These are phyloP conservation scores for Combretum micranthum DNA, from an alignment of 345 rosid species.

Conservation along the genomic window DNA sequence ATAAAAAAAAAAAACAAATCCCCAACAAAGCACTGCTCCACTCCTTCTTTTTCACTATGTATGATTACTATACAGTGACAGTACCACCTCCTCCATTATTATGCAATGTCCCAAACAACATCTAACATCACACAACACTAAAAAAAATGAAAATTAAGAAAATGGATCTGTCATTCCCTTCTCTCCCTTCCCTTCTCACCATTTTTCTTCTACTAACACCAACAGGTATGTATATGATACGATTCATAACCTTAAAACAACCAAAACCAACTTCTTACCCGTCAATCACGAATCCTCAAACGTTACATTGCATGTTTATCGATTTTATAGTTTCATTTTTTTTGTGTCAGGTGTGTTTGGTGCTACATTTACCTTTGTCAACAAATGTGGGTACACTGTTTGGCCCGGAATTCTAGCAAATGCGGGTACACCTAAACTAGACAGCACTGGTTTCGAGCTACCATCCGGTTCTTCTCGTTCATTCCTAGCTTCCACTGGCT, in stretches of 20 bases:
- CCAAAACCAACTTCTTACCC: no score
- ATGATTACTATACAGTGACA: neutral
- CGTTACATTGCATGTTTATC: no score
- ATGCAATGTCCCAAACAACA: no score
- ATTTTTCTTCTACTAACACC: no score
- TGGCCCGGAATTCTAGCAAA: constrained; percentile 4
- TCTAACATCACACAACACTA: no score
- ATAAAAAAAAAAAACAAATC: neutral
- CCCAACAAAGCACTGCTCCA: neutral
- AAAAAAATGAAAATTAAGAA: no score
- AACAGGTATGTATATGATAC: no score
- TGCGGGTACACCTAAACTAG: neutral
- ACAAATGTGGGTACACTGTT: neutral
- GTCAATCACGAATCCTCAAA: no score
- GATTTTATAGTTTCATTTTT: no score
- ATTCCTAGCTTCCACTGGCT: neutral
- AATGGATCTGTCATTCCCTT: no score
- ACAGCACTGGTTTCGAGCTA: constrained; percentile 1
- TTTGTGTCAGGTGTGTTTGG: neutral
- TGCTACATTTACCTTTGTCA: neutral
- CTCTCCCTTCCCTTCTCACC: no score
- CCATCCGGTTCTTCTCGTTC: neutral
- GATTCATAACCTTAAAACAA: no score
- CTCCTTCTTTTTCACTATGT: neutral
- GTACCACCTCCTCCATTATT: neutral